Base-by-base conservation (phyloP, 108 stramenopile species). In the Skeletonema menzelii region DNA sequence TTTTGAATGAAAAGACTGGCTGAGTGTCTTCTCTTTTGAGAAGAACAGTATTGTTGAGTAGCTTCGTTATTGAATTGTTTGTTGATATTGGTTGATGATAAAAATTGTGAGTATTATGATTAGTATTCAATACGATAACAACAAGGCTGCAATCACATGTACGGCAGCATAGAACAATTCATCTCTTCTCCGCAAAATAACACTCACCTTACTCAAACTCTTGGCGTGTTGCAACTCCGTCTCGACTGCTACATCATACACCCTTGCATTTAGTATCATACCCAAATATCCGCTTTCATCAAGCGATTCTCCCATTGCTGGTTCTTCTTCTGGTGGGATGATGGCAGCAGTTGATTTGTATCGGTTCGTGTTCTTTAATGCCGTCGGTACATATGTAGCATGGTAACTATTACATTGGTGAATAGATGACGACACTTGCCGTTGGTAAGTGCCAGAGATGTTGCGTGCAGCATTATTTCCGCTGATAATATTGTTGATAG, bases 1-100 rank as follows among this genome's bases (percentile, higher is more conserved):
- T 86, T 86, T 99, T 99, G 90, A 99, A 99, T 56, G 95, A 96
- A 86, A 97, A 97, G 26, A 98, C 97, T 8, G 96, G 96, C 75
- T 98, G 97, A 20, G 86, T 87, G 73, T 99, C 98, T 83, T 99
- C 95, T 28, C 96, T 72, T 82, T 96, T 96, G 14, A 96, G 79
- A 55, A 82, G 71, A 26, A 96, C 81, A 42, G 70, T 86, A 76
- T 96, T 92, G 57, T 91, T 84, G 60, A 96, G 76, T 42, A 82
- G 86, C 88, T 53, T 10, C 26, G 71, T 75, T 31, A 59, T 17
- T 58, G 26, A 3, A 72, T 40, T 27, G 22, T n/a, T 69, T 20
- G 47, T 75, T 20, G 47, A 14, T 28, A 22, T 67, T 70, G 27
- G 70, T 31, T 7, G 55, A 40, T 34, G 58, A 28, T 13, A 5